Evolutionary conservation across 2,329 filamentous ascomycete species (phyloP).

Genomic region (Fusarium ambrosium): DNA sequence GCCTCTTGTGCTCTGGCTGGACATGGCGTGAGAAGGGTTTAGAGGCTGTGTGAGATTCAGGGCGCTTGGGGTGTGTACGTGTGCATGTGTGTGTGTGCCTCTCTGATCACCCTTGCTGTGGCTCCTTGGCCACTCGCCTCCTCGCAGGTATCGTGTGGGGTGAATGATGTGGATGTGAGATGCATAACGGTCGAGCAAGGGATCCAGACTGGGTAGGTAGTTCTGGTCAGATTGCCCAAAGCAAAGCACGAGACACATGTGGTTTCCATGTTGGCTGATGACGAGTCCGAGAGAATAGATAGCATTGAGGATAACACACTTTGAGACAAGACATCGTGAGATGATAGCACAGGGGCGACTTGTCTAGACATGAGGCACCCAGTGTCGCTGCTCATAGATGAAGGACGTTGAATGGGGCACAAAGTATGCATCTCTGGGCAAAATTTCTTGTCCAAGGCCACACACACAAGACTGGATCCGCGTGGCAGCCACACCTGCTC

Average conservation of each 20-base stretch:
- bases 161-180: slow-evolving; percentile 8
- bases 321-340: slow-evolving; percentile 30
- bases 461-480: slow-evolving; percentile 1
- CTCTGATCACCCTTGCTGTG: slow-evolving; percentile 23
- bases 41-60: slow-evolving; percentile 43
- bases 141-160: slow-evolving; percentile 17
- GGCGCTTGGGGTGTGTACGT: slow-evolving; percentile 34
- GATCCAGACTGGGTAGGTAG: not conserved
- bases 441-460: not conserved
- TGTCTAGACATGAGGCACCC: slow-evolving; percentile 15
- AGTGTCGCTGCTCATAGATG: slow-evolving; percentile 20
- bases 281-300: slow-evolving; percentile 3
- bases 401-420: slow-evolving; percentile 1
- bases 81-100: not conserved
- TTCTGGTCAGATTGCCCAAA: slow-evolving; percentile 7
- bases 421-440: not conserved
- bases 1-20: slow-evolving; percentile 12
- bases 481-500: slow-evolving; percentile 9
- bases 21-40: slow-evolving; percentile 30
- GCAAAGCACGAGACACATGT: slow-evolving; percentile 3
- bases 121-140: slow-evolving; percentile 23
- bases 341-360: slow-evolving; percentile 11
- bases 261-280: slow-evolving; percentile 14
- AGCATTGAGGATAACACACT: slow-evolving; percentile 14
- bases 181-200: slow-evolving; percentile 12